Evolutionary conservation across 2,329 filamentous ascomycete species (phyloP).

Genomic region (Aspergillus fumigatus): DNA sequence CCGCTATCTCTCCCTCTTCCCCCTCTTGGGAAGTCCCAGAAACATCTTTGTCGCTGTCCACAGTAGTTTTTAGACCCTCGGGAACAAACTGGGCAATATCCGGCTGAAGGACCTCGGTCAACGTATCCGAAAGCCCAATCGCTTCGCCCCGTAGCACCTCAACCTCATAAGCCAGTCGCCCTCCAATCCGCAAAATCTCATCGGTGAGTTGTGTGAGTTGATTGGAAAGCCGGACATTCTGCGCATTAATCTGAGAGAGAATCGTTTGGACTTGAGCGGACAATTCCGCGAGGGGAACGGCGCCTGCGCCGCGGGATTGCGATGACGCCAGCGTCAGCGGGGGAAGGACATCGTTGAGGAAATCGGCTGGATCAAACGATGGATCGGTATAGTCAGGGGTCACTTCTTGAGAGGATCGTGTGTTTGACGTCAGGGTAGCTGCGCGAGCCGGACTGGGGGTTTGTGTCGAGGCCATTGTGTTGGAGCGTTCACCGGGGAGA

Average conservation of each 20-base stretch:
- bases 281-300: constrained; percentile 66
- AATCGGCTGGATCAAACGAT: constrained; percentile 77
- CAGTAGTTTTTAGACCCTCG: constrained; percentile 26
- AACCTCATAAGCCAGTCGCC: constrained; percentile 87
- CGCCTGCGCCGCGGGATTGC: constrained; percentile 39
- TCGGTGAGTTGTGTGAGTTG: constrained; percentile 87
- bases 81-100: constrained; percentile 72
- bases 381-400: constrained; percentile 70
- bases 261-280: constrained; percentile 76
- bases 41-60: constrained; percentile 5
- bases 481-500: constrained; percentile 2
- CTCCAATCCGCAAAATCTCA: constrained; percentile 86
- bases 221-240: constrained; percentile 76
- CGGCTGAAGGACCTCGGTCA: constrained; percentile 66
- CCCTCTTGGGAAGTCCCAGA: constrained; percentile 1
- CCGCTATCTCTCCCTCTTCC: neutral
- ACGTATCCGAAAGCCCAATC: constrained; percentile 69
- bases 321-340: constrained; percentile 53
- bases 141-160: constrained; percentile 89
- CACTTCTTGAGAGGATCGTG: constrained; percentile 30
- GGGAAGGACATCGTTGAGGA: constrained; percentile 76
- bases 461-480: constrained; percentile 16
- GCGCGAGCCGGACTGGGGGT: constrained; percentile 19
- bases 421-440: constrained; percentile 30
- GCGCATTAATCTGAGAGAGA: constrained; percentile 82